Conservation (phyloP, 2,329 filamentous ascomycete genomes). For the Colletotrichum brevisporum region DNA sequence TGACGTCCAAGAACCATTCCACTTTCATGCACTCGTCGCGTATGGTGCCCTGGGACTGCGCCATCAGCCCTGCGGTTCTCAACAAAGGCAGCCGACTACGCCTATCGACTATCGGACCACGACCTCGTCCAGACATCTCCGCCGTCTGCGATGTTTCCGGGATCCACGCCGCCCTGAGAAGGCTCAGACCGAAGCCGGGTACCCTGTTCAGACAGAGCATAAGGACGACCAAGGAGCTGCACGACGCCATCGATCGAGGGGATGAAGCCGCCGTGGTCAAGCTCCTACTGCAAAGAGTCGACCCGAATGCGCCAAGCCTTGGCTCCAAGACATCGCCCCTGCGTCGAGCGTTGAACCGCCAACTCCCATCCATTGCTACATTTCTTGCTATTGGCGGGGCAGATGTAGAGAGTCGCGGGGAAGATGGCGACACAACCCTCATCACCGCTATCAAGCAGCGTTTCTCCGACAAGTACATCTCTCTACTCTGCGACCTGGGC, state of each 20-base stretch:
- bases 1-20: conserved; percentile 36
- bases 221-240: conserved; percentile 41
- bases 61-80: conserved; percentile 38
- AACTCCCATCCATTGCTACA: conserved; percentile 41
- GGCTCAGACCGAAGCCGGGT: conserved; percentile 34
- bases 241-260: conserved; percentile 44
- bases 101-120: conserved; percentile 23
- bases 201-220: conserved; percentile 34
- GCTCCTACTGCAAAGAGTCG: conserved; percentile 42
- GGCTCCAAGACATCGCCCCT: conserved; percentile 41
- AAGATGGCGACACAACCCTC: conserved; percentile 42
- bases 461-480: conserved; percentile 43
- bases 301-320: conserved; percentile 41
- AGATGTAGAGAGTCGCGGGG: conserved; percentile 40
- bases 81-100: conserved; percentile 40
- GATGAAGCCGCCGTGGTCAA: conserved; percentile 43
- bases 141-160: conserved; percentile 26
- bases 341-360: conserved; percentile 43
- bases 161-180: conserved; percentile 27
- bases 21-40: conserved; percentile 39
- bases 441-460: conserved; percentile 41
- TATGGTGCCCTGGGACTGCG: conserved; percentile 30
- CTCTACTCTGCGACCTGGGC: conserved; percentile 44
- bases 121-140: conserved; percentile 17
- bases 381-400: conserved; percentile 44